Base-by-base conservation (phyloP, 805 yeast genomes). In the Starmerella riodocensis region DNA sequence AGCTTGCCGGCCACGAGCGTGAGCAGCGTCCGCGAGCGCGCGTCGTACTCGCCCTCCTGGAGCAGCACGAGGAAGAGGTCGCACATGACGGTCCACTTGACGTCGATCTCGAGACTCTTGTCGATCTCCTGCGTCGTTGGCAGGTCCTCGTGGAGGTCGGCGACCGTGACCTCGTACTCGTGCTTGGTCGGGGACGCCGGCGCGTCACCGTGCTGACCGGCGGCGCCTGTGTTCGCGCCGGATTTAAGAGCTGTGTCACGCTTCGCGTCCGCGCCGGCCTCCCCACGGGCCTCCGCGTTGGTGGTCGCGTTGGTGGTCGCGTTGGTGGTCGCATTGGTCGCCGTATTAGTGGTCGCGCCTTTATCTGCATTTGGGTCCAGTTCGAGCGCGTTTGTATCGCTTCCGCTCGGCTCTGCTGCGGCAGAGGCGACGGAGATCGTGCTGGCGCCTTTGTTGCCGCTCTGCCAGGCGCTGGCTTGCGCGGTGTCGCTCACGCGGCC, bases 71-170 rank as follows among this genome's bases (percentile, higher is more conserved):
- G 64, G 54, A 88, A 88, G 34, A 91, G 61, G 56, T 91, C 98
- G 61, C 98, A 93, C 5, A 91, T 64, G 12, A 88, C 71, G 0
- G 95, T 86, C 98, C 98, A 93, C 23, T 86, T 73, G 18, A 91
- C 70, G 52, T 86, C 95, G 39, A 81, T 69, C 21, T 76, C 73
- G 6, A 78, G 25, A 3, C 37, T 29, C 27, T 16, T 20, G 17
- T 24, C 23, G 9, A 32, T 14, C 16, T 26, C 18, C 16, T 6
- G 28, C 6, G 33, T 11, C 18, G 20, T 32, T 14, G 42, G 35
- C 3, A 41, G 17, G 26, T 42, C 43, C n/a, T 46, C 45, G 21
- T 40, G 43, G 8, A 48, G 39, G 22, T 43, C 48, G 11, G 25
- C 37, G 14, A 31, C 43, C 8, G 26, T 23, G 8, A 43, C 32